A percentile compares a stretch with the other conserved stretches of the same genome.
phyloP scores from a whole-genome alignment of 2,329 filamentous ascomycete genomes.

The Bretziella fagacearum region DNA sequence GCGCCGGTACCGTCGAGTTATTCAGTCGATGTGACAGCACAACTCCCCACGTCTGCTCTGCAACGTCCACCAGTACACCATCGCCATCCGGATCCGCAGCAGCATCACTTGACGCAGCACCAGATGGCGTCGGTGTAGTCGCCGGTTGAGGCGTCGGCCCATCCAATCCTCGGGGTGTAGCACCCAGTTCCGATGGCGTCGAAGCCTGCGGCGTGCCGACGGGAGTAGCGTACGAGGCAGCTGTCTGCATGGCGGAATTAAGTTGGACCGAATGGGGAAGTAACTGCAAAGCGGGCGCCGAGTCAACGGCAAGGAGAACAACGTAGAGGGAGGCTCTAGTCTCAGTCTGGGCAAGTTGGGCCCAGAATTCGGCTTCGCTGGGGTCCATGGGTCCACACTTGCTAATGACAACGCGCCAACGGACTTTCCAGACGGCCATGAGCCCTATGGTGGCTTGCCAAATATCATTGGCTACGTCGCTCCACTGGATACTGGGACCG shows the following conservation, averaged over 20 bases:
- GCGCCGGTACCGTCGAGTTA: constrained; percentile 38
- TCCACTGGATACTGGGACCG: constrained; percentile 34
- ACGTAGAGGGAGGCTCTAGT: constrained; percentile 34
- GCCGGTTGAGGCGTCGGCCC: constrained; percentile 31
- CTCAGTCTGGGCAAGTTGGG: constrained; percentile 34
- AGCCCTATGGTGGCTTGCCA: constrained; percentile 66
- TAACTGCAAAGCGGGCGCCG: constrained; percentile 45
- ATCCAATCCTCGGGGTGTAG: constrained; percentile 43
- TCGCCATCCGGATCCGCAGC: constrained; percentile 39
- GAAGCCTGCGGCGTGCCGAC: constrained; percentile 48
- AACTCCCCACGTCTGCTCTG: constrained; percentile 62
- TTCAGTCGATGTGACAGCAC: constrained; percentile 50
- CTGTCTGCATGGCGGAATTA: constrained; percentile 13
- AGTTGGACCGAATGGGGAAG: constrained; percentile 38
- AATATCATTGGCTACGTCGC: constrained; percentile 54
- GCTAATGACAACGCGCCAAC: constrained; percentile 62
- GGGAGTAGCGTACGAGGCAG: constrained; percentile 39
- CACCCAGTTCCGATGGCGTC: constrained; percentile 43
- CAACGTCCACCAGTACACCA: constrained; percentile 51
- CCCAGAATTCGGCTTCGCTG: constrained; percentile 46
- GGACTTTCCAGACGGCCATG: constrained; percentile 50
- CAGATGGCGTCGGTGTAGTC: constrained; percentile 22
- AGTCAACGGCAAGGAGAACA: constrained; percentile 48
- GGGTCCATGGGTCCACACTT: constrained; percentile 52
- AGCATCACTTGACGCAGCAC: constrained; percentile 20